phyloP scores from a whole-genome alignment of 192 early-diverging fungal species.

The Gigaspora rosea region DNA sequence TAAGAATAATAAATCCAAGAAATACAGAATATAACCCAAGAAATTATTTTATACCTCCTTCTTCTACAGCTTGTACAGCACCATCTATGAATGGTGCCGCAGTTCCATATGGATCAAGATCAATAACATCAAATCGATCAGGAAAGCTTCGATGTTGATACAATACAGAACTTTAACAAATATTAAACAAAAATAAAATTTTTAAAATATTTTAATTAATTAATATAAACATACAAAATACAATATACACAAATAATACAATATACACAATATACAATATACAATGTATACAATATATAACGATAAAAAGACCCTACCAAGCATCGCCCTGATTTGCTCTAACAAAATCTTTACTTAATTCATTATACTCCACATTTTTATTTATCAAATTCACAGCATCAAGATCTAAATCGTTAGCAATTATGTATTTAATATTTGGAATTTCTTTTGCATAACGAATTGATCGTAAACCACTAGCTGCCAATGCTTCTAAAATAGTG shows the following conservation, averaged over 20 bases:
- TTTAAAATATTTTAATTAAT: background rate
- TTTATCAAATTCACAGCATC: constrained; percentile 89
- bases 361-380: constrained; percentile 84
- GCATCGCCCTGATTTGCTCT: constrained; percentile 86
- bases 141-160: constrained; percentile 60
- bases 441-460: constrained; percentile 98
- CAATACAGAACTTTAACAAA: constrained; percentile 57
- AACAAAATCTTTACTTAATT: constrained; percentile 70
- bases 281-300: background rate
- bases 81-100: constrained; percentile 95
- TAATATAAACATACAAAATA: background rate
- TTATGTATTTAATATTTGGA: constrained; percentile 70
- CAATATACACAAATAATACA: too few species aligned
- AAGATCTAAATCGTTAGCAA: constrained; percentile 90
- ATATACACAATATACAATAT: too few species aligned
- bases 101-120: constrained; percentile 96
- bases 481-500: constrained; percentile 89
- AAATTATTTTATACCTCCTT: constrained; percentile 61
- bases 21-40: background rate
- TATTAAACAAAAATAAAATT: background rate
- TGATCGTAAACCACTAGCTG: constrained; percentile 92
- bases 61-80: constrained; percentile 85
- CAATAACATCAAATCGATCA: constrained; percentile 80
- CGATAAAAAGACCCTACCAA: constrained; percentile 48
- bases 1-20: constrained; percentile 1